These are phyloP conservation scores for Kodamaea laetipori DNA, from an alignment of 805 yeast genomes.

Conservation along the genomic window DNA sequence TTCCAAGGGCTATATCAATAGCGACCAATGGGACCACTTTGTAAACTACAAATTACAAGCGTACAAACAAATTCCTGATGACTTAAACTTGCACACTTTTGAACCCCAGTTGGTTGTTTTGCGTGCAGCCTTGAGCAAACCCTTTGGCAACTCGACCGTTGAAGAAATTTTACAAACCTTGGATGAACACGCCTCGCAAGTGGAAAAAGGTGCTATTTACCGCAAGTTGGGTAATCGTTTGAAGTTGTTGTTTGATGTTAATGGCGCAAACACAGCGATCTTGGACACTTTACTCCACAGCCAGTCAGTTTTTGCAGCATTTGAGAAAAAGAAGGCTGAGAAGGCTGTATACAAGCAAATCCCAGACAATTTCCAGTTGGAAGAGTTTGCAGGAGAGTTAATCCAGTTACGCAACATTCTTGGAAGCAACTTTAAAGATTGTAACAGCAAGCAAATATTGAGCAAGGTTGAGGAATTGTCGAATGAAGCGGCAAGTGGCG, in stretches of 20 bases:
- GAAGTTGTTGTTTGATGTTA: conserved; percentile 40
- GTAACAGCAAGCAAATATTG: conserved; percentile 18
- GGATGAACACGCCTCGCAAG: conserved; percentile 16
- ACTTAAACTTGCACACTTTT: conserved; percentile 20
- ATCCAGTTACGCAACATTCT: conserved; percentile 23
- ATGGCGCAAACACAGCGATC: conserved; percentile 60
- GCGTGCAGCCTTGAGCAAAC: conserved; percentile 12
- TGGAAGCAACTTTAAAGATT: conserved; percentile 21
- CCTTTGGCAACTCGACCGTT: conserved; percentile 10
- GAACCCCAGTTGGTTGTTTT: conserved; percentile 22
- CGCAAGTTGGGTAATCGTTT: conserved; percentile 21
- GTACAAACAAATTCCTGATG: conserved; percentile 23
- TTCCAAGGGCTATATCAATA: conserved; percentile 6
- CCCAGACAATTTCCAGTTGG: conserved; percentile 36
- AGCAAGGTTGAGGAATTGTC: conserved; percentile 19
- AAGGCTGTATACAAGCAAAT: conserved; percentile 11
- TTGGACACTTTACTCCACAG: conserved; percentile 59
- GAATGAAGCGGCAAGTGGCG: conserved; percentile 17
- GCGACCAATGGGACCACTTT: conserved; percentile 10
- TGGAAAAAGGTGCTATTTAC: conserved; percentile 17
- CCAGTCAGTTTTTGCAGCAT: conserved; percentile 28
- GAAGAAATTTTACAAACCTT: conserved; percentile 16
- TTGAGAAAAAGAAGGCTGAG: conserved; percentile 19
- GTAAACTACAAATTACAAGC: conserved; percentile 9
- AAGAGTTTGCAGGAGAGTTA: conserved; percentile 36